A percentile compares a stretch with the other conserved stretches of the same genome.
Evolutionary conservation across 2,329 filamentous ascomycete species (phyloP).

Genomic region (Arthrobotrys sphaeroides): DNA sequence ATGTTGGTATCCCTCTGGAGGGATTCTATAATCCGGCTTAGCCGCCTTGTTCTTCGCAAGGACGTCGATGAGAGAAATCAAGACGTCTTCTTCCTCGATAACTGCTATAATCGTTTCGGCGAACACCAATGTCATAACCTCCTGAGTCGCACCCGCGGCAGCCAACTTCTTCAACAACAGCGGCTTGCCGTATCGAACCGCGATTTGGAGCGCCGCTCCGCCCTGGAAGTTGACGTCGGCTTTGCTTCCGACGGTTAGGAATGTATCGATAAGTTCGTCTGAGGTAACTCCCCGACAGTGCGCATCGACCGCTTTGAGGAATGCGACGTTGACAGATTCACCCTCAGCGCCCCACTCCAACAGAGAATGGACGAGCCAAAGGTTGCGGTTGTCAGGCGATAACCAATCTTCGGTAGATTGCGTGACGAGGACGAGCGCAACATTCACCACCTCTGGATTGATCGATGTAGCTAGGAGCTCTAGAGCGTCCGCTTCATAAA

Average conservation of each 20-base stretch:
- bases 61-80: conserved; percentile 9
- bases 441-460: conserved; percentile 6
- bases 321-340: conserved; percentile 9
- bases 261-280: conserved; percentile 10
- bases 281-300: not conserved
- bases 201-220: conserved; percentile 20
- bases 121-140: conserved; percentile 5
- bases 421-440: conserved; percentile 19
- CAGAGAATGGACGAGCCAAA: conserved; percentile 14
- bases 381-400: not conserved
- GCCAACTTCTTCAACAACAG: conserved; percentile 1
- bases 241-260: conserved; percentile 8
- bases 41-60: not conserved
- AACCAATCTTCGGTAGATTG: conserved; percentile 15
- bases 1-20: conserved; percentile 2
- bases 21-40: not conserved
- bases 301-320: conserved; percentile 15
- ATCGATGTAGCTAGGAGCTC: conserved; percentile 23
- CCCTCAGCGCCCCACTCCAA: conserved; percentile 16
- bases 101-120: conserved; percentile 1
- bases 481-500: conserved; percentile 14
- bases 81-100: conserved; percentile 8
- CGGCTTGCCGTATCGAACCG: conserved; percentile 10
- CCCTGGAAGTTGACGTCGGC: conserved; percentile 17
- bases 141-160: not conserved